Base-by-base conservation (phyloP, 2,329 filamentous ascomycete species). In the Simplicillium sp. region DNA sequence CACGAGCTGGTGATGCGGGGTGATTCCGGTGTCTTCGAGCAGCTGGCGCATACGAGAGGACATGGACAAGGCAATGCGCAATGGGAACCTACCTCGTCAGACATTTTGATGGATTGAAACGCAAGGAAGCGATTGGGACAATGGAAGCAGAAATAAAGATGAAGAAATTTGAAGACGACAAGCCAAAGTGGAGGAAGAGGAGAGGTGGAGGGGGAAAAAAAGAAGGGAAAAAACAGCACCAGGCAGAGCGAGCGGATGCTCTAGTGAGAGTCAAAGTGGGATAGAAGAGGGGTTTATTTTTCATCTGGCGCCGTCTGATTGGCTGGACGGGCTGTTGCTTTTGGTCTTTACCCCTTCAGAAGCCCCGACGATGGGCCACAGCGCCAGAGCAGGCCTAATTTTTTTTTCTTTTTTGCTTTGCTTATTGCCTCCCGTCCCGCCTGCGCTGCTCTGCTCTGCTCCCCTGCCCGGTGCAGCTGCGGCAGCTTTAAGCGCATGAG, bases 21-120 rank as follows among this genome's bases (percentile, higher is more conserved):
- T 32, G 37, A 14, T 42, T 25, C 17, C 25, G n/a, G 36, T 32
- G 29, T 18, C 9, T 28, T 34, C 16, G 17, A 15, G 13, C 29
- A 16, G 15, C 15, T 29, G 35, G 38, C 28, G 32, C 20, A 29
- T n/a, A 16, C 12, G 7, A 25, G 15, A 29, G 18, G 5, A 29
- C 20, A 32, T 11, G 6, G 29, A 31, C 32, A 17, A 17, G 32
- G 11, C 32, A 17, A 17, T 14, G 32, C 32, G 34, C 32, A 33
- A 34, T 40, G 38, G 36, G 17, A 46, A 63, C 72, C 68, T 66
- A 76, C 73, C 59, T 75, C 71, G 49, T 76, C 73, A 55, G 73
- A 62, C 75, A 79, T 79, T 57, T 64, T 75, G 72, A 68, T 60
- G 60, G 60, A 61, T 63, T 67, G 57, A 25, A 25, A 15, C 53